Evolutionary conservation across 139 green algal genomes (phyloP), one percentile per base, ranked within the genome.

Genomic region (Micromonas pusilla): DNA sequence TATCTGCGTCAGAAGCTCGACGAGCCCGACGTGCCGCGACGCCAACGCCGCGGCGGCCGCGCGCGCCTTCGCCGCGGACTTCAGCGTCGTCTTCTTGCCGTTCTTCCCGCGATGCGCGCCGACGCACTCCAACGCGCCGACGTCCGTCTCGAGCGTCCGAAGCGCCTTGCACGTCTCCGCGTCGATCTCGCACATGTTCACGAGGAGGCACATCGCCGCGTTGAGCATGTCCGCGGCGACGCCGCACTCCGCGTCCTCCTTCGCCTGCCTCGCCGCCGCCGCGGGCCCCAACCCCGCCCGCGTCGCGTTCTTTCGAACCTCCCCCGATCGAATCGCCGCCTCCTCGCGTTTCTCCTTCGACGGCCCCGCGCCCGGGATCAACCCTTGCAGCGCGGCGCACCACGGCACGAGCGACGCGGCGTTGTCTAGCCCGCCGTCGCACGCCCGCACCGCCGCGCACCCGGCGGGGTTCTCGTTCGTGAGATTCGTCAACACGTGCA

Each of bases 401-500:
- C 45, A 57, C 45, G 45, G 45, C 9, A 57, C 45, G 9, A 57
- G 45, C 45, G 45, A 9, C 45, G 45, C 45, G 45, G 45, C 45
- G 9, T 9, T 57, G 9, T 57, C 45, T 16, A 57, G 45, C 9
- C 9, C 45, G 16, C 45, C 45, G 9, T 9, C 9, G 9, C 9
- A 9, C 9, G 45, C 16, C 25, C 19, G 4, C 37, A 62, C 37
- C 3, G 37, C 68, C 23, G 2, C 38, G 9, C 23, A 28, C 4
- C 68, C 68, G 4, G 25, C 37, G 13, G 25, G 2, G 68, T 75
- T 75, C 53, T 75, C 68, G 33, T 75, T 75, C 37, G 68, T 75
- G 13, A 62, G 23, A 36, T 75, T 75, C 21, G 37, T 75, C 1
- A 75, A 2, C 36, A 32, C 37, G 33, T 25, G 31, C 3, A 75